Evolutionary conservation across 2,329 filamentous ascomycete genomes (phyloP).

Genomic region (Hymenoscyphus linearis): DNA sequence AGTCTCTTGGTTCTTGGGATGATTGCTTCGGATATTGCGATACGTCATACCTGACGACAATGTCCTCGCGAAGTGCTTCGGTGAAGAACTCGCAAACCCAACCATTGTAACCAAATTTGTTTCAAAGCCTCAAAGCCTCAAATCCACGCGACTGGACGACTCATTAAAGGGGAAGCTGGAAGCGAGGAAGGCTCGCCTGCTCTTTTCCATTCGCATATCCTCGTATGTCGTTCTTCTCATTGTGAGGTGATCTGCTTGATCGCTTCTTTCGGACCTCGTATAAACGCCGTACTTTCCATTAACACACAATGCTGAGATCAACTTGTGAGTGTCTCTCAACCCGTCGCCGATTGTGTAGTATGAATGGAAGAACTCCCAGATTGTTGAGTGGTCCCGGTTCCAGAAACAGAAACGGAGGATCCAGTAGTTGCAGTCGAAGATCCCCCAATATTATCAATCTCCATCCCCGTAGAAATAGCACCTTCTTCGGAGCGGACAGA

Average conservation of each 20-base stretch:
- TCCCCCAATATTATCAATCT: slow-evolving; percentile 12
- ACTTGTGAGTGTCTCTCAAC: not conserved
- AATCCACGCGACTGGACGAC: too few relatives aligned
- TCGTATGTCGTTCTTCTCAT: too few relatives aligned
- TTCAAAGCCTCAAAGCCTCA: too few relatives aligned
- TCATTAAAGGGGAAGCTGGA: not conserved
- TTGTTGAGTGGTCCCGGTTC: slow-evolving; percentile 12
- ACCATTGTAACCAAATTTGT: too few relatives aligned
- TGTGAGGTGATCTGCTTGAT: too few relatives aligned
- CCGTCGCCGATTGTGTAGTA: slow-evolving; percentile 19
- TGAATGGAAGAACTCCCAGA: slow-evolving; percentile 22
- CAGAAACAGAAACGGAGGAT: slow-evolving; percentile 12
- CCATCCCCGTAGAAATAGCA: not conserved
- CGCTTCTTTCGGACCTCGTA: too few relatives aligned
- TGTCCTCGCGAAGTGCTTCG: too few relatives aligned
- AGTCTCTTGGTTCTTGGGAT: not conserved
- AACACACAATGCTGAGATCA: not conserved
- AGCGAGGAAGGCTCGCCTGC: not conserved
- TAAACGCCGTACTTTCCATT: not conserved
- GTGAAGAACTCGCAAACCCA: too few relatives aligned
- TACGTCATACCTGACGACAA: not conserved
- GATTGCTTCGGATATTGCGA: not conserved
- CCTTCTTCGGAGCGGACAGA: not conserved
- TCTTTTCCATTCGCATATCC: not conserved
- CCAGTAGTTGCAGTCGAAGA: slow-evolving; percentile 18